These are phyloP conservation scores for Penicillium steckii DNA, from an alignment of 495 filamentous ascomycete genomes.

Conservation along the genomic window DNA sequence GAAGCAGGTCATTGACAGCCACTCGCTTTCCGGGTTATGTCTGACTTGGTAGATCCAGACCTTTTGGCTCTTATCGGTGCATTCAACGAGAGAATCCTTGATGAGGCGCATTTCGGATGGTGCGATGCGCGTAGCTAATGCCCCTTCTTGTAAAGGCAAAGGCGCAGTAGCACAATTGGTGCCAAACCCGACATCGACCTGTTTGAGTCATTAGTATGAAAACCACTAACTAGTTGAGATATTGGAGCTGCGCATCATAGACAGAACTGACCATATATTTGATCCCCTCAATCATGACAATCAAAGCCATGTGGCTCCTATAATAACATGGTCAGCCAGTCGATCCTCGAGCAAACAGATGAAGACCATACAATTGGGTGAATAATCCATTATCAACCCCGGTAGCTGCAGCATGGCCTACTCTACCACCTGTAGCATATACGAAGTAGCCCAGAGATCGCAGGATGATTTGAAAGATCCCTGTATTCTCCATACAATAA, in stretches of 20 bases:
- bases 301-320: constrained; percentile 62
- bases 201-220: constrained; percentile 1
- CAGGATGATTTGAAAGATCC: constrained; percentile 60
- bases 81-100: constrained; percentile 42
- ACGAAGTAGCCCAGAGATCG: constrained; percentile 59
- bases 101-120: constrained; percentile 49
- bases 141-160: constrained; percentile 47
- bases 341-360: not conserved
- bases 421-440: constrained; percentile 47
- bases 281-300: constrained; percentile 55
- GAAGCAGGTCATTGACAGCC: constrained; percentile 59
- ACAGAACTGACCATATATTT: constrained; percentile 48
- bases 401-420: constrained; percentile 24
- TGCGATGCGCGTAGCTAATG: constrained; percentile 39
- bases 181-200: constrained; percentile 75
- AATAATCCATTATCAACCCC: constrained; percentile 24
- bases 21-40: constrained; percentile 41
- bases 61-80: constrained; percentile 41
- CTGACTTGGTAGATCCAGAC: constrained; percentile 62
- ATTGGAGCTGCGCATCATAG: not conserved
- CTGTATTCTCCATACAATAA: constrained; percentile 77
- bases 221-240: not conserved
- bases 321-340: not conserved
- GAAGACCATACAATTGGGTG: constrained; percentile 23
- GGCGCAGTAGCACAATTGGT: constrained; percentile 54